Base-by-base conservation (phyloP, 768 basidiomycete genomes). In the Leccinum longicurvipes region DNA sequence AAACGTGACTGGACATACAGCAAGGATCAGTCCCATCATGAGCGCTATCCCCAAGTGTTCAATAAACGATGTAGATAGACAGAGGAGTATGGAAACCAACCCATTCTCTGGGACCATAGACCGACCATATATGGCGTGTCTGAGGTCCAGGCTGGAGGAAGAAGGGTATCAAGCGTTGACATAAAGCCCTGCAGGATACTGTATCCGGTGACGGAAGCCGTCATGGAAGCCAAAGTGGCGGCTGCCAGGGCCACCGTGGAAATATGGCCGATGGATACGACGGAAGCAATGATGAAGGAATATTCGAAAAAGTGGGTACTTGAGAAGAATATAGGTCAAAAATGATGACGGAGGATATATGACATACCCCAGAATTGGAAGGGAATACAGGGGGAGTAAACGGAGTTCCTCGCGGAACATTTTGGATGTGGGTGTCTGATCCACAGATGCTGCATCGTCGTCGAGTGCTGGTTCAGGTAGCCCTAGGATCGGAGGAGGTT, bases 111-210 rank as follows among this genome's bases (percentile, higher is more conserved):
- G 9, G 88, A 73, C 94, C 94, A 96, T 8, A 96, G 77, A 7
- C 94, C 94, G 11, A 98, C 91, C 11, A 92, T 78, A 15, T 86
- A 74, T 0, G 94, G 96, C 28, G 87, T 84, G 1, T 85, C 67
- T 3, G 93, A 93, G 0, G 97, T 95, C 94, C 91, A 99, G 15
- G 96, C 94, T 36, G 91, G 84, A 1, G 97, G 96, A 9, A 98
- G 83, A 63, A 99, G 81, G 0, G 95, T 95, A 69, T 99, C 97
- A 19, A 99, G 82, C 0, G 92, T 86, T 48, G 88, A 90, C 8
- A 83, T 76, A 53, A 96, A 83, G 19, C 93, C 93, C 60, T 89
- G 87, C 6, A 94, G 75, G 53, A 96, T 86, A 59, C 86, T 89
- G 47, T 76, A 68, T 27, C 70, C 70, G 1, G 70, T 68, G 11